These are phyloP conservation scores for Pisolithus marmoratus DNA, from an alignment of 768 basidiomycete genomes.

Conservation along the genomic window DNA sequence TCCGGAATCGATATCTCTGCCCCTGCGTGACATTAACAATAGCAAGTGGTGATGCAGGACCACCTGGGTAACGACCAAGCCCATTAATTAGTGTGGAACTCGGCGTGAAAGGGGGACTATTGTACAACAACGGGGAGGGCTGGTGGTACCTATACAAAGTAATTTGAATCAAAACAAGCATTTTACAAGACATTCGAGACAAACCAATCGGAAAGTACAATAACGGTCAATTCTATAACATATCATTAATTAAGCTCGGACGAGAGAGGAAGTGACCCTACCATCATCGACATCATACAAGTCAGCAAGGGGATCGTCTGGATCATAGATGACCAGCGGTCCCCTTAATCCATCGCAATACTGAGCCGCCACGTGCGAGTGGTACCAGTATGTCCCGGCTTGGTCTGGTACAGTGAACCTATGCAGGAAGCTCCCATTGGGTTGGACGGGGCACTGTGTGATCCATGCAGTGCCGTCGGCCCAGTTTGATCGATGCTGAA, in stretches of 20 bases:
- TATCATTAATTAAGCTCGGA: neutral
- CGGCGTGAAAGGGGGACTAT: constrained; percentile 17
- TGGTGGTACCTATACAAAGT: constrained; percentile 21
- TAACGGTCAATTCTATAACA: constrained; percentile 33
- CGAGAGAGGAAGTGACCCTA: neutral
- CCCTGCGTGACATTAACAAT: constrained; percentile 35
- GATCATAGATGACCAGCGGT: constrained; percentile 41
- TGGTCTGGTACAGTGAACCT: constrained; percentile 34
- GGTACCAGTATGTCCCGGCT: constrained; percentile 47
- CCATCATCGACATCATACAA: constrained; percentile 46
- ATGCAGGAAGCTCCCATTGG: constrained; percentile 35
- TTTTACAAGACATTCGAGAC: constrained; percentile 1
- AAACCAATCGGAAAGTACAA: constrained; percentile 43
- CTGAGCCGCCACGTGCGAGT: constrained; percentile 36
- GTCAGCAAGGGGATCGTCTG: constrained; percentile 34
- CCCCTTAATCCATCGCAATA: constrained; percentile 40
- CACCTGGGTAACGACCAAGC: constrained; percentile 32
- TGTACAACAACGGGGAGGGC: constrained; percentile 11
- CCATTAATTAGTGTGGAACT: constrained; percentile 44
- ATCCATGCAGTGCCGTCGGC: constrained; percentile 37
- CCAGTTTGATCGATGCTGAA: constrained; percentile 29
- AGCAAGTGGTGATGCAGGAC: constrained; percentile 27
- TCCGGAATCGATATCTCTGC: constrained; percentile 36
- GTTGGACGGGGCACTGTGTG: constrained; percentile 41
- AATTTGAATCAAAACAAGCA: neutral